Conservation (phyloP, 768 basidiomycete species). For the Chalciporus pseudorubinellus region DNA sequence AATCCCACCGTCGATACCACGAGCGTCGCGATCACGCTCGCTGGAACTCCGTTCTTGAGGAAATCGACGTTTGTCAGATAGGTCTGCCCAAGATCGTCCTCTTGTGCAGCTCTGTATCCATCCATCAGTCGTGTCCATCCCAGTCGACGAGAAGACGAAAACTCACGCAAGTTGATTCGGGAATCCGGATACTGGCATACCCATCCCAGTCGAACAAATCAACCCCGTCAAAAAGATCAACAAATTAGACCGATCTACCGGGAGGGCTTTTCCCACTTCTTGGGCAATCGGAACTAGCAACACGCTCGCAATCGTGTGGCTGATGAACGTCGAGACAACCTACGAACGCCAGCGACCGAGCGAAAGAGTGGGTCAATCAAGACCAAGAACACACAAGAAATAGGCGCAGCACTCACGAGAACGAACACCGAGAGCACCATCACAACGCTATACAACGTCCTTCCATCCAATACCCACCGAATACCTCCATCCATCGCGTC, state of each 20-base stretch:
- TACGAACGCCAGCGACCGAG: constrained; percentile 23
- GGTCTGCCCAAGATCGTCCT: constrained; percentile 88
- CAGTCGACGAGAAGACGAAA: not conserved
- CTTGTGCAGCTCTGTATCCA: constrained; percentile 75
- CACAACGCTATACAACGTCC: constrained; percentile 66
- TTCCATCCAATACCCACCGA: constrained; percentile 56
- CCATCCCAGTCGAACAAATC: constrained; percentile 96
- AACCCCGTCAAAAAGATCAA: constrained; percentile 92
- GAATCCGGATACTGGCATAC: constrained; percentile 98
- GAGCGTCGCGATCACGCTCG: constrained; percentile 84
- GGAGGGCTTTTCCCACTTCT: constrained; percentile 78
- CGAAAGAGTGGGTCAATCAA: not conserved
- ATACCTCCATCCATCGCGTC: constrained; percentile 70
- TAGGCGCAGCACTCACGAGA: constrained; percentile 47
- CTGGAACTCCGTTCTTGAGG: constrained; percentile 90
- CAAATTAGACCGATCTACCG: constrained; percentile 67
- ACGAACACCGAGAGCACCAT: constrained; percentile 67
- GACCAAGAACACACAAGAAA: not conserved
- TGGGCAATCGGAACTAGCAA: constrained; percentile 96
- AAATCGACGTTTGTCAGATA: constrained; percentile 88
- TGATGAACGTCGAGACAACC: constrained; percentile 93
- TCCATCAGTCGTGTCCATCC: not conserved
- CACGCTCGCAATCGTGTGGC: constrained; percentile 95
- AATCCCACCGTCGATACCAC: constrained; percentile 41
- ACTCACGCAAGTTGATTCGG: constrained; percentile 95